Base-by-base conservation (phyloP, 148 eudicot species). In the Rhododendron ovatum region DNA sequence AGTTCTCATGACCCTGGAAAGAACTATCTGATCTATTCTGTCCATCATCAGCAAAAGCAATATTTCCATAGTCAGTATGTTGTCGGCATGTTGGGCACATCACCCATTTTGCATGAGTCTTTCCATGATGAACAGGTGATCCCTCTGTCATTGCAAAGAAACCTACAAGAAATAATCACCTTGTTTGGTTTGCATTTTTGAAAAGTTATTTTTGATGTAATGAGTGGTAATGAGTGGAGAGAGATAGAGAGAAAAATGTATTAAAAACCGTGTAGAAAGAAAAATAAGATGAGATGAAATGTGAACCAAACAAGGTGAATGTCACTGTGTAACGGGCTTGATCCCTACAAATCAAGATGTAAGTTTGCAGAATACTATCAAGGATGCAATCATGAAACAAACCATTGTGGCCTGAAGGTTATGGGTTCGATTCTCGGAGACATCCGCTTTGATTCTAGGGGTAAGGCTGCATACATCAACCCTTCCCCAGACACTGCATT, bases 41-140 rank as follows among this genome's bases (percentile, higher is more conserved):
- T 67, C 83, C 83, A 86, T 97, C 99, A 92, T 93, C 98, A 82
- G 94, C 99, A 86, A 89, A 95, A 82, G 98, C 98, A 84, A 97
- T 91, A 85, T 92, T 93, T 75, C 91, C 92, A 86, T 88, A 93
- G 74, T 94, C 92, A 33, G 98, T 94, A 81, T 86, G 94, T 69
- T 92, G 98, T 67, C 99, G 90, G 90, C 99, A 97, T 47, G 98
- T 94, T 81, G 99, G 99, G 90, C 99, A 95, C 85, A 91, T 90
- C 86, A 97, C 94, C 94, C 94, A 92, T 57, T 93, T 93, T 76
- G 69, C 48, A 82, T 87, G 90, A 81, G 59, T 82, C 88, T 92
- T 94, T 82, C 91, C 90, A 53, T 84, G 86, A 57, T 86, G 85
- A 83, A 63, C 77, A 78, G 48, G 81, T 61, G 86, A 90, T 65